Conservation (phyloP, 805 yeast species). For the Saturnispora mendoncae region DNA sequence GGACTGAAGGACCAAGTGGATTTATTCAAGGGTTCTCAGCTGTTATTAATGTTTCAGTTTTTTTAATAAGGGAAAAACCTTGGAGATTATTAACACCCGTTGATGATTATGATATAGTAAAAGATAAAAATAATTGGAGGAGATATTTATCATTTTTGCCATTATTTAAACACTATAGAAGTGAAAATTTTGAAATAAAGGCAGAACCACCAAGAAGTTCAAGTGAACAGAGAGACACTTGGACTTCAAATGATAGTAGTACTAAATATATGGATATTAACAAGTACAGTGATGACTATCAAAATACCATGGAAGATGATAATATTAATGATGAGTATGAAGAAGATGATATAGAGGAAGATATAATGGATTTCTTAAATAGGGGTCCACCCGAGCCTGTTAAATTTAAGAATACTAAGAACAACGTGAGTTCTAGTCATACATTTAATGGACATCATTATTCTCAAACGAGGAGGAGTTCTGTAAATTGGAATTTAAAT, state of each 20-base stretch:
- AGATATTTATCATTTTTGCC: conserved; percentile 22
- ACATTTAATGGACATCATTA: neutral
- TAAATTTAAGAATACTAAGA: neutral
- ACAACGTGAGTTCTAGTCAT: neutral
- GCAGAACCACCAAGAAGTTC: conserved; percentile 5
- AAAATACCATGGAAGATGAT: neutral
- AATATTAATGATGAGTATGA: neutral
- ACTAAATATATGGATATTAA: neutral
- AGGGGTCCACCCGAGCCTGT: conserved; percentile 4
- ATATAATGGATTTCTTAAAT: conserved; percentile 10
- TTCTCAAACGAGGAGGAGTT: neutral
- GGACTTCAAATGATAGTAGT: conserved; percentile 1
- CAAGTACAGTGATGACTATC: neutral
- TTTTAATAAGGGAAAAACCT: conserved; percentile 68
- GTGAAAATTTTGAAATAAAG: neutral
- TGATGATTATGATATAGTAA: conserved; percentile 19
- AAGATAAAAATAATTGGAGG: conserved; percentile 17
- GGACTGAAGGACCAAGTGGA: conserved; percentile 62
- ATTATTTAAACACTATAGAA: conserved; percentile 16
- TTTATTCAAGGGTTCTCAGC: conserved; percentile 78
- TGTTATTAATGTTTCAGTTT: conserved; percentile 66
- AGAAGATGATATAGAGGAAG: conserved; percentile 3
- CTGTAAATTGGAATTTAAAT: conserved; percentile 6
- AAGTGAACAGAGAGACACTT: neutral
- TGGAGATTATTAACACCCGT: conserved; percentile 39